phyloP scores from a whole-genome alignment of 78 protist genomes.

The Speleostelium caveatum region DNA sequence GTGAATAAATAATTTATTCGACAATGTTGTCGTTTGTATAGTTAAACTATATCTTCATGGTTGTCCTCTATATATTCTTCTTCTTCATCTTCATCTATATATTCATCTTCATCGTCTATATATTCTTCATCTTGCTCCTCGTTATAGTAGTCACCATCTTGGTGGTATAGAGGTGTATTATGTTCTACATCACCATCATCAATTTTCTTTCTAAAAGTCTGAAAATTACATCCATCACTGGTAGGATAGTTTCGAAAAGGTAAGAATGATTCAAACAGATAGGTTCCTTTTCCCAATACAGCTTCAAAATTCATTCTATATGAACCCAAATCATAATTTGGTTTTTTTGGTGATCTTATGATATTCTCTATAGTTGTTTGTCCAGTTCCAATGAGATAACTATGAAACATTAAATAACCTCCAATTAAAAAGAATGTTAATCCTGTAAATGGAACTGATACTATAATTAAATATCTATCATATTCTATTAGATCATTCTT shows the following conservation, averaged over 20 bases:
- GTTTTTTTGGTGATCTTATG: slow-evolving; percentile 1
- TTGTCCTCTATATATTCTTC: too few species aligned
- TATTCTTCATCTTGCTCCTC: too few species aligned
- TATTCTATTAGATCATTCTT: neutral
- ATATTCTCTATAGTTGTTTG: slow-evolving; percentile 75
- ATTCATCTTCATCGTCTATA: too few species aligned
- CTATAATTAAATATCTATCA: slow-evolving; percentile 35
- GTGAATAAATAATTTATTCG: too few species aligned
- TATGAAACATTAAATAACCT: slow-evolving; percentile 32
- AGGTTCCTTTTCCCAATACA: slow-evolving; percentile 36
- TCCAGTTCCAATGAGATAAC: slow-evolving; percentile 36
- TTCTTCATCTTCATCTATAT: too few species aligned
- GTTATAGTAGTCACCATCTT: too few species aligned
- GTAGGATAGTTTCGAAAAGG: neutral
- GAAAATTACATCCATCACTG: slow-evolving; percentile 52
- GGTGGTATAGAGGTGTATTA: too few species aligned
- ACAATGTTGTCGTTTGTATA: too few species aligned
- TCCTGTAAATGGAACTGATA: slow-evolving; percentile 10
- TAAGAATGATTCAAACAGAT: slow-evolving; percentile 39
- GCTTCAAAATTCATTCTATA: neutral
- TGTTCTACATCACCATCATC: too few species aligned
- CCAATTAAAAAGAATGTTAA: slow-evolving; percentile 26
- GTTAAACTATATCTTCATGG: too few species aligned
- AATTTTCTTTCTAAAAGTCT: too few species aligned
- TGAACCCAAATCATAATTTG: slow-evolving; percentile 40